These are phyloP conservation scores for Rhypophila decipiens DNA, from an alignment of 495 filamentous ascomycete species.

Conservation along the genomic window DNA sequence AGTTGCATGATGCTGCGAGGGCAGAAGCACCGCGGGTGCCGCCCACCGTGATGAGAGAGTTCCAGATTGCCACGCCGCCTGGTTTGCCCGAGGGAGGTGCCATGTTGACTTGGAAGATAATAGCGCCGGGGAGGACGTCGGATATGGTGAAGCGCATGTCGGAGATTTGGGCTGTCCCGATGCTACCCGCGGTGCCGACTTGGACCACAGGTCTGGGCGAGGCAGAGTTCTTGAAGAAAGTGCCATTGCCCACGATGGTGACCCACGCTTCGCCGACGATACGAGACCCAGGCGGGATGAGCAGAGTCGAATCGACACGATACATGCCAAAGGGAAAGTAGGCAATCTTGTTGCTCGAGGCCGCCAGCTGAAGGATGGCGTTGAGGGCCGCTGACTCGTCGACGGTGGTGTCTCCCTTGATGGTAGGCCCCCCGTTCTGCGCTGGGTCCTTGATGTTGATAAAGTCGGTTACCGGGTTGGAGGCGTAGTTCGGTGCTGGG, in stretches of 20 bases:
- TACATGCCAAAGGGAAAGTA: conserved; percentile 47
- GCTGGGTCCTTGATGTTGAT: conserved; percentile 38
- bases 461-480: conserved; percentile 27
- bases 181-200: conserved; percentile 51
- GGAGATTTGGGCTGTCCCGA: conserved; percentile 52
- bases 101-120: conserved; percentile 53
- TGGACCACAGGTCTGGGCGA: conserved; percentile 51
- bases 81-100: conserved; percentile 41
- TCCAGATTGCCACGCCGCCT: conserved; percentile 58
- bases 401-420: conserved; percentile 29
- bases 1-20: conserved; percentile 32
- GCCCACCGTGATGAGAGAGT: conserved; percentile 54
- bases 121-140: conserved; percentile 41
- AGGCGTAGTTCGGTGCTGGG: conserved; percentile 34
- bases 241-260: conserved; percentile 42
- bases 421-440: conserved; percentile 33
- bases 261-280: conserved; percentile 46
- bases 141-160: conserved; percentile 48
- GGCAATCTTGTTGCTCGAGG: conserved; percentile 29
- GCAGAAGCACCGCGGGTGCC: conserved; percentile 44
- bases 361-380: conserved; percentile 31
- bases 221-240: conserved; percentile 43
- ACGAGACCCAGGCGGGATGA: conserved; percentile 50
- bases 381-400: conserved; percentile 37
- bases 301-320: conserved; percentile 38